Evolutionary conservation across 495 filamentous ascomycete genomes (phyloP).

Genomic region (Paragyromitra xinjiangensis): DNA sequence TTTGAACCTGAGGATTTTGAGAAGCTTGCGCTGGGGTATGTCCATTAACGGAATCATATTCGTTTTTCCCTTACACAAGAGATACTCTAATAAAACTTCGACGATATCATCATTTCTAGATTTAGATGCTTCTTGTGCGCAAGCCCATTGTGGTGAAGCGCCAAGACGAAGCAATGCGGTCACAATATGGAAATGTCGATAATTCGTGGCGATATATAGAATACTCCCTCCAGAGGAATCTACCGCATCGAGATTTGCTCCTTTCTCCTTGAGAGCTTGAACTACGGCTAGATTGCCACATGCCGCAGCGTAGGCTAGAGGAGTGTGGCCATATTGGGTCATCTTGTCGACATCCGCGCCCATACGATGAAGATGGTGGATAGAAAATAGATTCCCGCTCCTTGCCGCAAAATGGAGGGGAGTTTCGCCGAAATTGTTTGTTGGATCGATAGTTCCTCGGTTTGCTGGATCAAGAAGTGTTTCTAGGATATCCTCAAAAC

Average conservation of each 20-base stretch:
- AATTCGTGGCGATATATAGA: constrained; percentile 13
- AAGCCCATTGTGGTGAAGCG: constrained; percentile 9
- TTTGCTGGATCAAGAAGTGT: constrained; percentile 10
- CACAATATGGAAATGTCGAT: constrained; percentile 13
- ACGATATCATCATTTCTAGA: constrained; percentile 20
- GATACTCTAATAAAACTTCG: constrained; percentile 9
- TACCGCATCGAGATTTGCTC: constrained; percentile 19
- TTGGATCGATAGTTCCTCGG: constrained; percentile 8
- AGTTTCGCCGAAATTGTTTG: constrained; percentile 35
- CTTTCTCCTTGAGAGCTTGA: constrained; percentile 2
- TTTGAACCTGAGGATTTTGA: constrained; percentile 9
- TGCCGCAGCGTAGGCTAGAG: constrained; percentile 30
- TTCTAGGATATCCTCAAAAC: constrained; percentile 22
- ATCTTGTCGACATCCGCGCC: constrained; percentile 23
- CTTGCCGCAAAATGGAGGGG: constrained; percentile 40
- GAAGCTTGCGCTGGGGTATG: constrained; percentile 16
- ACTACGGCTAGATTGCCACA: constrained; percentile 13
- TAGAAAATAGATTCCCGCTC: constrained; percentile 15
- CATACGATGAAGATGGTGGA: constrained; percentile 14
- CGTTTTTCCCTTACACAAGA: background rate
- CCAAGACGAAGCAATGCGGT: constrained; percentile 8
- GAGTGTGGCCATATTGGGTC: constrained; percentile 13
- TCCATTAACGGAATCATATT: background rate
- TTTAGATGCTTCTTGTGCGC: constrained; percentile 1
- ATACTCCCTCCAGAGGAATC: constrained; percentile 13